Evolutionary conservation across 352 stramenopile genomes (phyloP), one percentile per base, ranked within the genome.

Genomic region (Phytophthora crassamura): DNA sequence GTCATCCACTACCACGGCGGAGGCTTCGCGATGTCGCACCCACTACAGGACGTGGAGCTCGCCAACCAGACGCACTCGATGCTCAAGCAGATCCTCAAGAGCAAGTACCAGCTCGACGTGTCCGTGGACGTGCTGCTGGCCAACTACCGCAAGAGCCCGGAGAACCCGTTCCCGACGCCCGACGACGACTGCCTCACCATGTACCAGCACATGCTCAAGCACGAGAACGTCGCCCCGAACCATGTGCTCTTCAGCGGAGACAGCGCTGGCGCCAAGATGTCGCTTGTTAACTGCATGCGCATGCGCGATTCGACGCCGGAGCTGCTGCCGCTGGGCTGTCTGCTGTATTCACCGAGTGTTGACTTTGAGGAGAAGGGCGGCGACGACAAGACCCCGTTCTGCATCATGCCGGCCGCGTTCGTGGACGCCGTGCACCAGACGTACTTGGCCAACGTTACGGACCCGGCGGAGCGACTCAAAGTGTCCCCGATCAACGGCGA

Each of bases 121-220:
- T n/a, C 39, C 1, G 67, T 81, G 12, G 62, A 81, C 22, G 22
- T 25, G 22, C 22, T 25, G 22, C 22, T 25, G 22, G 22, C 22
- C 22, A 25, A 25, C 22, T 84, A 82, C 64, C 76, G 69, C 51
- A 84, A 84, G 64, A 62, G 61, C 18, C 69, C 72, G 3, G 60
- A 78, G 30, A 49, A 67, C 45, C 43, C 55, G 30, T 84, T 62
- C 58, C 76, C 76, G 10, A 40, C 54, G 12, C 72, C 72, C 15
- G 42, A 67, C 10, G 52, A 84, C 33, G 76, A 84, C 51, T 57
- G 60, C 5, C 33, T 74, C 9, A n/a, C 32, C 12, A 77, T 72
- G 48, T 78, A 74, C 48, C 49, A 80, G 42, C 59, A 77, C 45
- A 28, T 84, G 4, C 49, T 78, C 8, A 11, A 45, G 1, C 16